Base-by-base conservation (phyloP, 331 rosid species). In the Dryas integrifolia region DNA sequence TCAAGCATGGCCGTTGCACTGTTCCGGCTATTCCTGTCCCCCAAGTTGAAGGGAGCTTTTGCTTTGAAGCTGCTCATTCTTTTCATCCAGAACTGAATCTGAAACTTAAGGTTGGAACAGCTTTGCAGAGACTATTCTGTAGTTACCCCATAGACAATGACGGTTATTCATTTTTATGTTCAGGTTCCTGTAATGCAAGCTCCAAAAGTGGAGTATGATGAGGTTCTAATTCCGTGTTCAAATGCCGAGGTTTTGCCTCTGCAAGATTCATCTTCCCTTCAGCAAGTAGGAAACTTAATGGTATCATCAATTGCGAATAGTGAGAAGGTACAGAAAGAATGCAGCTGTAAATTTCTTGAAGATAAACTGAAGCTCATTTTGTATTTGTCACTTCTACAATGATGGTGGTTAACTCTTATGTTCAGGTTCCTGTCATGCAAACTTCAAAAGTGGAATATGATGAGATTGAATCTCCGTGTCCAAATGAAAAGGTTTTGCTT, bases 1-100 rank as follows among this genome's bases (percentile, higher is more conserved):
- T 88, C 60, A 81, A 81, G 79, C 81, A 78, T 43, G 92, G 92
- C 7, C 57, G 82, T 3, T 84, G 88, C 69, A 68, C 73, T 7
- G 69, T 88, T 67, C 82, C 71, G 10, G 49, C 70, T 41, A 78
- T 86, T 38, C 60, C 41, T 35, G 21, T 88, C 61, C 87, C 93
- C 35, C 73, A 39, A 6, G 73, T 30, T 9, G 77, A 68, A 45
- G 84, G 72, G 70, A 67, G 16, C 5, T 78, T 86, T 76, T 68
- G 65, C 73, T 86, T 86, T 69, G 68, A 60, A 73, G 93, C 86
- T 49, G 70, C 58, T 70, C 93, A 84, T 60, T 78, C 90, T 1
- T 77, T 46, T 41, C 72, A 85, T 69, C 66, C 76, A 38, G 80
- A 75, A 44, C 78, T 85, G 53, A 58, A 53, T 57, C 67, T 70